Conservation (phyloP, 257 asterid genomes). For the Orobanche coerulescens region DNA sequence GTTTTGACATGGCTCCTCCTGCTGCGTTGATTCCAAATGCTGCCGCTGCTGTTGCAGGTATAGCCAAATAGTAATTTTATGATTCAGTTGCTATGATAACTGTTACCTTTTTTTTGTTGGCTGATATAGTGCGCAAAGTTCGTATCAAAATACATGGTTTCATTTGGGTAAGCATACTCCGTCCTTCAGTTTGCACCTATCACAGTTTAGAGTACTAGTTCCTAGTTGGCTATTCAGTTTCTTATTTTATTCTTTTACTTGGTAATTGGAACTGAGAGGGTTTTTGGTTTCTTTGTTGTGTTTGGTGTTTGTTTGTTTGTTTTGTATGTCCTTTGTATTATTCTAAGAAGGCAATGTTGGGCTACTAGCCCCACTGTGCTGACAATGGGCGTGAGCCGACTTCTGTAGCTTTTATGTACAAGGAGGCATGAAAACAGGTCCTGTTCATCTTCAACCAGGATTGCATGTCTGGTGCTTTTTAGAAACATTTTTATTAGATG, state of each 20-base stretch:
- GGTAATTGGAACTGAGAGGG: constrained; percentile 81
- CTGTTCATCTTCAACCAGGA: constrained; percentile 95
- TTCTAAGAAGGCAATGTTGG: constrained; percentile 99
- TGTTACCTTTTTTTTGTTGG: constrained; percentile 28
- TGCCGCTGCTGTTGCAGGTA: constrained; percentile 54
- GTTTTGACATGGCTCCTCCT: constrained; percentile 98
- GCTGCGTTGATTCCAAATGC: constrained; percentile 58
- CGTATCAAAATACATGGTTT: constrained; percentile 71
- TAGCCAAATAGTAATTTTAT: constrained; percentile 23
- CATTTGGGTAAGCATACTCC: constrained; percentile 75
- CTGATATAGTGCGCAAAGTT: constrained; percentile 78
- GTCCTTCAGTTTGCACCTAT: constrained; percentile 40
- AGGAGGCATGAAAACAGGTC: constrained; percentile 92
- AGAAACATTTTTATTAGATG: constrained; percentile 31
- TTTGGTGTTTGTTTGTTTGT: constrained; percentile 98
- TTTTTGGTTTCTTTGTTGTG: constrained; percentile 94
- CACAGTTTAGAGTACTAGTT: constrained; percentile 38
- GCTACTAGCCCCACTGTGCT: constrained; percentile 99
- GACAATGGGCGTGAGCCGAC: constrained; percentile 99
- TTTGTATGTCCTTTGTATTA: constrained; percentile 91
- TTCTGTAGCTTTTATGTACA: constrained; percentile 97
- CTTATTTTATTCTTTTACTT: constrained; percentile 50
- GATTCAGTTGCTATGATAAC: constrained; percentile 27
- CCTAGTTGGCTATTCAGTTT: constrained; percentile 34
- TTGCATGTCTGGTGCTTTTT: constrained; percentile 64